These are phyloP conservation scores for Eucalyptus erythrocorys DNA, from an alignment of 345 rosid species.

Conservation along the genomic window DNA sequence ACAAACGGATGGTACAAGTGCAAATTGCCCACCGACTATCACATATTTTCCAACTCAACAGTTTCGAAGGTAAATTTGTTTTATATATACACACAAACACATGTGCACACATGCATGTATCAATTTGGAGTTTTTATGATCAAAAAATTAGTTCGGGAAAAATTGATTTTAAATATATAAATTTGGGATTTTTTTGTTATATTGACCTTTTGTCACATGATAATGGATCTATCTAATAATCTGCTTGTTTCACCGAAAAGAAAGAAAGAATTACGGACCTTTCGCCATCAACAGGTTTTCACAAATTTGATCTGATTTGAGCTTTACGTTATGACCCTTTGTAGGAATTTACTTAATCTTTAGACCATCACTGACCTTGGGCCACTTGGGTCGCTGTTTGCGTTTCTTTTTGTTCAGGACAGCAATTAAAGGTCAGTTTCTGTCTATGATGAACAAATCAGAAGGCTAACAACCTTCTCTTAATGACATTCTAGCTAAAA, in stretches of 20 bases:
- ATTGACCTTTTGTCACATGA: background rate
- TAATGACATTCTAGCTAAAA: background rate
- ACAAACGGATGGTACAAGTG: too few relatives aligned
- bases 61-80: too few relatives aligned
- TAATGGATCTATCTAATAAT: background rate
- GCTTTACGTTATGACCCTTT: background rate
- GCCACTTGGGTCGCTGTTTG: background rate
- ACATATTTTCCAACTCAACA: too few relatives aligned
- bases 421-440: background rate
- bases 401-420: background rate
- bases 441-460: background rate
- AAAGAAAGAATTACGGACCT: background rate
- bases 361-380: background rate
- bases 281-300: background rate
- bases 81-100: fast-evolving
- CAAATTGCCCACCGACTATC: fast-evolving
- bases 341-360: background rate
- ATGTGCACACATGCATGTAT: fast-evolving
- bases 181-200: too few relatives aligned
- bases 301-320: background rate
- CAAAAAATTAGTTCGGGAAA: fast-evolving
- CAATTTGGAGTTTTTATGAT: too few relatives aligned
- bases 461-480: background rate
- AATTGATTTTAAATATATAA: too few relatives aligned
- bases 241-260: background rate